Evolutionary conservation across 257 asterid genomes (phyloP), one percentile per base, ranked within the genome.

Genomic region (Solanum chilense): DNA sequence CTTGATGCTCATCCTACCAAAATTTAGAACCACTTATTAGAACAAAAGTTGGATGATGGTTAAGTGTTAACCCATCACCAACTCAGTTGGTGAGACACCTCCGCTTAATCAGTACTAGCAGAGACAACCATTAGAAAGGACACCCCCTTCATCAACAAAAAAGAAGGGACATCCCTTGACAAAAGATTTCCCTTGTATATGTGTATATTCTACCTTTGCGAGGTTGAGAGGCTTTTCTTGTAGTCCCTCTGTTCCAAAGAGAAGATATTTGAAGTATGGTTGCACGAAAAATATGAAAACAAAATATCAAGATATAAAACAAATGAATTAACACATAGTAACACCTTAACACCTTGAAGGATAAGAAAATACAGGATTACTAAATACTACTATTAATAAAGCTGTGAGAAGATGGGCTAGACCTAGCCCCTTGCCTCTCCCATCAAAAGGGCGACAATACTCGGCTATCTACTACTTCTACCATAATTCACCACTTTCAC

Each of bases 1-100:
- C 87, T 90, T 92, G 93, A 12, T 90, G 62, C 87, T 93, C 93
- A n/a, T 93, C 95, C 93, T 91, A 83, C 12, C 78, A 9, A 29
- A 29, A 64, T 29, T 35, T 66, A 56, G 77, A 42, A 52, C 31
- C 64, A 64, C 16, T 6, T 73, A 23, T 5, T 49, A 23, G 66
- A 45, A 7, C 23, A 44, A 13, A 49, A 33, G 56, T 69, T 47
- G 42, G 56, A 75, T 47, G 56, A 75, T 75, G 3, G 82, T 39
- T 21, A n/a, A n/a, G n/a, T n/a, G n/a, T n/a, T n/a, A 39, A 75
- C 33, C 52, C 9, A 21, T 74, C 45, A 31, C 42, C 37, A 21
- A 33, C 42, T 31, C 25, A 66, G 37, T 12, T 66, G 42, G 77
- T 16, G 45, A 35, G 27, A 71, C 31, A 23, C 21, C 56, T 23